Evolutionary conservation across 345 rosid species (phyloP), one percentile per base, ranked within the genome.

Genomic region (Dipteronia sinensis): DNA sequence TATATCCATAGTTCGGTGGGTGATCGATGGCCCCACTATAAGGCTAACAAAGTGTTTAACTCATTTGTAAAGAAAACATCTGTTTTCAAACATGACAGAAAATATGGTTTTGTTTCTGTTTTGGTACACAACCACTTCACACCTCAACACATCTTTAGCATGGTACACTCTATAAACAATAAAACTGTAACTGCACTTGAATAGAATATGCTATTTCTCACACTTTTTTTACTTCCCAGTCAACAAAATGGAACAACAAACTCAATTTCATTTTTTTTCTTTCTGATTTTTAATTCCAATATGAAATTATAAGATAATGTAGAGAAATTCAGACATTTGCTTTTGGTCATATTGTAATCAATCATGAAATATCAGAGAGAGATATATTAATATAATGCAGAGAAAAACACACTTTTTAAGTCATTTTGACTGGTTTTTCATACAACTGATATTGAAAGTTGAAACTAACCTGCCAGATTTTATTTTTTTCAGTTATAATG

Each of bases 191-290:
- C 47, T 47, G 5, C 11, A 1, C 17, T 25, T 23, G 44, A 29
- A 62, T 69, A 63, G 51, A 49, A 65, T 72, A 58, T 74, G 47
- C n/a, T 15, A 49, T n/a, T 8, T 38, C 9, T 47, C 71, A 59
- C 80, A 76, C 74, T 9, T 67, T 76, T 59, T 61, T 67, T 77
- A 81, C 75, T 58, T 72, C 10, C 49, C 75, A 76, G 75, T 81
- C 83, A 61, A 76, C 55, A 71, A 65, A 63, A 47, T 31, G 58
- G 22, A 73, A 61, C 7, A 72, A 40, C 13, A 12, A 71, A 71
- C 20, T 47, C 7, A n/a, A 34, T 34, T 34, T 34, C 38, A 2
- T 2, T 31, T 34, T 34, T 34, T 38, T 15, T 25, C 2, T 8
- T 42, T 42, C 46, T 42, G 11, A 42, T 42, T 42, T 42, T 42